Evolutionary conservation across 2,329 filamentous ascomycete species (phyloP).

Genomic region (Diaporthe sp.): DNA sequence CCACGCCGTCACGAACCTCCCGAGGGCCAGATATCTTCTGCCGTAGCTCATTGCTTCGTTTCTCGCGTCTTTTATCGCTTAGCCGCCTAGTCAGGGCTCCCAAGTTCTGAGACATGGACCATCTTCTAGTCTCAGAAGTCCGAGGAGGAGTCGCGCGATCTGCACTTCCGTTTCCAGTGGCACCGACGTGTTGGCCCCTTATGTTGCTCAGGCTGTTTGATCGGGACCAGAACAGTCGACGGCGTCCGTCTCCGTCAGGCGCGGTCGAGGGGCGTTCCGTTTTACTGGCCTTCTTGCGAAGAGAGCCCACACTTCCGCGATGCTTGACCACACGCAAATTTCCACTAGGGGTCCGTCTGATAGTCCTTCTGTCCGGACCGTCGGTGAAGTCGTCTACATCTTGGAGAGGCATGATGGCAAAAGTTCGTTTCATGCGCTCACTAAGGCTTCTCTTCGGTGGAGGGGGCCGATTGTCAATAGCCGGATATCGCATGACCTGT

Average conservation of each 20-base stretch:
- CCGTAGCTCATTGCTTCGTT: slow-evolving; percentile 69
- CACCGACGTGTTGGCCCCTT: slow-evolving; percentile 17
- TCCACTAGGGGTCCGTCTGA: slow-evolving; percentile 71
- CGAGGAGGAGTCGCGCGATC: slow-evolving; percentile 28
- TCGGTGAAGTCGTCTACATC: slow-evolving; percentile 50
- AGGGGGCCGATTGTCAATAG: slow-evolving; percentile 60
- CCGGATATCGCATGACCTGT: slow-evolving; percentile 47
- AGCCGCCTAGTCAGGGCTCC: slow-evolving; percentile 62
- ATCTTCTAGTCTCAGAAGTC: slow-evolving; percentile 36
- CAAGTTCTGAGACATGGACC: slow-evolving; percentile 53
- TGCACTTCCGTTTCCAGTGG: background rate
- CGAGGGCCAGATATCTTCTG: slow-evolving; percentile 72
- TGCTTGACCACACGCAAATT: slow-evolving; percentile 71
- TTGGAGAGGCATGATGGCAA: slow-evolving; percentile 70
- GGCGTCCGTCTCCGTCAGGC: slow-evolving; percentile 44
- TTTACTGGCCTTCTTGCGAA: slow-evolving; percentile 44
- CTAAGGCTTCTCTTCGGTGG: slow-evolving; percentile 64
- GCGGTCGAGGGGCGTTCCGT: slow-evolving; percentile 50
- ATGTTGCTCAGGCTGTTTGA: slow-evolving; percentile 45
- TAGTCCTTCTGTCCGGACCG: slow-evolving; percentile 67
- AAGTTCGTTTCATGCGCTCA: slow-evolving; percentile 68
- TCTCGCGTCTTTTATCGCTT: slow-evolving; percentile 71
- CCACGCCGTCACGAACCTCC: slow-evolving; percentile 71
- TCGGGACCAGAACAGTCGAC: slow-evolving; percentile 49
- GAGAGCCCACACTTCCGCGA: slow-evolving; percentile 61